Conservation (phyloP, 2,329 filamentous ascomycete species). For the Venturia carpophila region DNA sequence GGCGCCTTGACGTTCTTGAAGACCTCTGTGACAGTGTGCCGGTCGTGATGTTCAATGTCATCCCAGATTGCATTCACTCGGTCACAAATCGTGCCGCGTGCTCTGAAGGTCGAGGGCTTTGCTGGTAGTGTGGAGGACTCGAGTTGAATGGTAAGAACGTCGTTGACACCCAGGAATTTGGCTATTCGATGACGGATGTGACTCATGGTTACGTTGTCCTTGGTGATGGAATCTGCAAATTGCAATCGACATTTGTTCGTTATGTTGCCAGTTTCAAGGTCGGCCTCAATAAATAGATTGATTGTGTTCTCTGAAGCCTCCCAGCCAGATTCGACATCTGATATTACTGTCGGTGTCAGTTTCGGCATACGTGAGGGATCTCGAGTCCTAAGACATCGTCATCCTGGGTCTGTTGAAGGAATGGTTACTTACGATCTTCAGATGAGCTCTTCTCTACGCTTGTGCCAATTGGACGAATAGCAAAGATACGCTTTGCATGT, state of each 20-base stretch:
- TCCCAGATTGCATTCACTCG: too few relatives aligned
- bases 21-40: neutral
- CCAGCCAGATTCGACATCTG: neutral
- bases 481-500: neutral
- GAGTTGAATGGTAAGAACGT: neutral
- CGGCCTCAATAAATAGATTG: slow-evolving; percentile 4
- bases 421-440: neutral
- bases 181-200: neutral
- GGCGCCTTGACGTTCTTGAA: neutral
- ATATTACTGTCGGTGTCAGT: neutral
- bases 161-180: neutral
- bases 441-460: neutral
- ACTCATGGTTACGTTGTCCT: neutral
- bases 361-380: neutral
- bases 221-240: neutral
- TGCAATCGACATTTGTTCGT: neutral
- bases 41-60: too few relatives aligned
- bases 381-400: too few relatives aligned
- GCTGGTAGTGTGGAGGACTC: neutral
- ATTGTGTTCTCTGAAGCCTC: too few relatives aligned
- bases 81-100: neutral
- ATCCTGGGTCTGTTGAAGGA: neutral
- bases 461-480: neutral
- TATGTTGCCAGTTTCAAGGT: neutral
- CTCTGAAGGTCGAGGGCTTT: neutral